Conservation (phyloP, 257 asterid genomes). For the Marsdenia floribunda region DNA sequence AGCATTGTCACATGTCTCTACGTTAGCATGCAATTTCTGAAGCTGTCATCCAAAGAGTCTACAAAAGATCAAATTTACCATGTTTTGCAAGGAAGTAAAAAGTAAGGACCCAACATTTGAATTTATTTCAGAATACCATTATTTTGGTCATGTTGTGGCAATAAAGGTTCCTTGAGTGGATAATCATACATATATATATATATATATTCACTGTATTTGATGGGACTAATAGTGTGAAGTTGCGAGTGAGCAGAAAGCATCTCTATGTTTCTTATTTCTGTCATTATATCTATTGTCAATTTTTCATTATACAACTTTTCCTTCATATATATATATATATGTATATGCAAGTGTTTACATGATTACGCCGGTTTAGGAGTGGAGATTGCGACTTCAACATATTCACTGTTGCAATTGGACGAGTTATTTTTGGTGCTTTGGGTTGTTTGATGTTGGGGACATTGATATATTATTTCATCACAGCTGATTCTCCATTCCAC, state of each 20-base stretch:
- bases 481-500: slow-evolving; percentile 83
- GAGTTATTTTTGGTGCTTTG: slow-evolving; percentile 50
- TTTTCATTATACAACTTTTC: background rate
- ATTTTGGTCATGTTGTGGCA: background rate
- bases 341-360: background rate
- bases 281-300: background rate
- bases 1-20: slow-evolving; percentile 77
- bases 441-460: slow-evolving; percentile 74
- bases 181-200: background rate
- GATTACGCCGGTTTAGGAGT: slow-evolving; percentile 27
- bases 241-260: background rate
- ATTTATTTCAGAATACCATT: background rate
- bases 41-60: slow-evolving; percentile 64
- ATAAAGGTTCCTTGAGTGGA: background rate
- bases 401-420: slow-evolving; percentile 49
- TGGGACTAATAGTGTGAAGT: background rate
- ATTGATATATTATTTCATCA: slow-evolving; percentile 49
- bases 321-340: background rate
- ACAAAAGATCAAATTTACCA: slow-evolving; percentile 65
- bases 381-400: slow-evolving; percentile 37
- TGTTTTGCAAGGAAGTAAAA: slow-evolving; percentile 49
- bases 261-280: background rate
- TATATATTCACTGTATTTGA: background rate
- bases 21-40: slow-evolving; percentile 57
- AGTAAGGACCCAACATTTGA: slow-evolving; percentile 33